phyloP scores from a whole-genome alignment of 73 alveolate species.

The Paramecium octaurelia region DNA sequence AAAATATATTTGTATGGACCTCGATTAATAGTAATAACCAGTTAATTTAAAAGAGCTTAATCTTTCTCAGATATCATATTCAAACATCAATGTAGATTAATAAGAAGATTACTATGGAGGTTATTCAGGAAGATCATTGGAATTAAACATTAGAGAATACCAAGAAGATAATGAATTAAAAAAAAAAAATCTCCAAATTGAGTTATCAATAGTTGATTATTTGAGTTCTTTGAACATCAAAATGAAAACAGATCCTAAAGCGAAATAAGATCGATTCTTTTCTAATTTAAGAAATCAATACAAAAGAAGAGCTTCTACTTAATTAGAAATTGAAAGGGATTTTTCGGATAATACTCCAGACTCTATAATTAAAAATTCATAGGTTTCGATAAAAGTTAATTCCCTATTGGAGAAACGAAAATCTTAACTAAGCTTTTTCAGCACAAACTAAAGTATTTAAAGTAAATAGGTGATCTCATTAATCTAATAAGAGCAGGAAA shows the following conservation, averaged over 20 bases:
- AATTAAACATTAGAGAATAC: neutral
- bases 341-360: neutral
- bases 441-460: neutral
- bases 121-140: neutral
- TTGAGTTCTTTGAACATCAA: neutral
- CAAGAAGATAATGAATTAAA: neutral
- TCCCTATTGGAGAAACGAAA: neutral
- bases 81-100: neutral
- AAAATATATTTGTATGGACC: neutral
- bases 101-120: slow-evolving; percentile 49
- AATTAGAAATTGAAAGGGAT: neutral
- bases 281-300: neutral
- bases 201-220: neutral
- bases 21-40: neutral
- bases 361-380: neutral
- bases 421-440: neutral
- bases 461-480: neutral
- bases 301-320: neutral
- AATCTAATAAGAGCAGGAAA: neutral
- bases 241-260: slow-evolving; percentile 39
- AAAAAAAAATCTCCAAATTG: slow-evolving; percentile 1
- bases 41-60: slow-evolving; percentile 2
- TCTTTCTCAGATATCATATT: neutral
- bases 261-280: neutral
- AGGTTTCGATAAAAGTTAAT: neutral